Evolutionary conservation across 1,139 yeast genomes (phyloP), one percentile per base, ranked within the genome.

Genomic region (Fermentozyma sake): DNA sequence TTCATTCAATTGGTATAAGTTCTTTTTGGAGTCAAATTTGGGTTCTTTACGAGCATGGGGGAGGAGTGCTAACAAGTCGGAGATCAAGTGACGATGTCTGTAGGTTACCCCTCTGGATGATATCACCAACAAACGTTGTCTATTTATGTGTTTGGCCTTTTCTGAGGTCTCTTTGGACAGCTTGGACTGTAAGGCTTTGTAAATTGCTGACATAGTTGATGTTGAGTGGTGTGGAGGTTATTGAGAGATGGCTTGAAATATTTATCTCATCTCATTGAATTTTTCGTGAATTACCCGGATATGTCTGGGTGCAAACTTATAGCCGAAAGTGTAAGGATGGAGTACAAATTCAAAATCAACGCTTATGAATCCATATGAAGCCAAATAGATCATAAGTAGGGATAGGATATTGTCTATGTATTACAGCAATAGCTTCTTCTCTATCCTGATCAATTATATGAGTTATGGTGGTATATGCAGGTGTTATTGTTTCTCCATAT

Each of bases 41-140:
- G 97, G 95, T 60, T 91, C 98, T 55, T 89, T 91, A 57, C 96
- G 79, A 23, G 95, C 84, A 53, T 91, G 98, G 37, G 99, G 98
- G 55, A 93, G 61, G 55, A 93, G 67, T 23, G 77, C 63, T 39
- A 78, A 67, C 41, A 91, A 64, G 58, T 93, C 98, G 44, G 76
- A 73, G 42, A 91, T 85, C 48, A 93, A 65, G 60, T 93, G 97
- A 51, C 99, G 89, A 53, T 91, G 98, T 63, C 98, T 79, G 57
- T 69, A 85, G 22, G 89, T 89, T 32, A 89, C 85, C 39, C 98
- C 98, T 56, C 99, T 76, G 23, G 96, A 87, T 4, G 96, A 84
- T 49, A 91, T 84, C 39, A 91, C 72, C 39, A 91, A 67, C 28
- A 87, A 84, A 46, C 91, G 73, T 55, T 84, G 94, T 58, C 80